A percentile compares a stretch with the other conserved stretches of the same genome.
Conservation (phyloP, 2,329 filamentous ascomycete genomes). For the Dothideomycetes sp. region DNA sequence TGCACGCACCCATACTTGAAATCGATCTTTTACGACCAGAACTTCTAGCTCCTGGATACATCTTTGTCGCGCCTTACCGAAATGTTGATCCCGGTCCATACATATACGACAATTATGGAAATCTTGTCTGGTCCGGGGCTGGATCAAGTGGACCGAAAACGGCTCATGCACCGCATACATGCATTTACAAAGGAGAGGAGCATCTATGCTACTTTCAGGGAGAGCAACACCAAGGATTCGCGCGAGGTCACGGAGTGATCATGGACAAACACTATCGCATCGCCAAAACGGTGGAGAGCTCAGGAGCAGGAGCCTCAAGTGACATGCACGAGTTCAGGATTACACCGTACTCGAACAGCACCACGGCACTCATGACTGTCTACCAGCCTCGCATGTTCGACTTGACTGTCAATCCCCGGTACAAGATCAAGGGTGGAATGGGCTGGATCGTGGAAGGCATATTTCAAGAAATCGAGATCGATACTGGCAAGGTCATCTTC, state of each 20-base stretch:
- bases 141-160: constrained; percentile 38
- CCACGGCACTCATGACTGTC: constrained; percentile 25
- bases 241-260: constrained; percentile 40
- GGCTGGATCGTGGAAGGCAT: constrained; percentile 42
- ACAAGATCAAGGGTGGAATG: constrained; percentile 29
- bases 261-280: constrained; percentile 40
- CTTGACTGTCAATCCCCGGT: constrained; percentile 28
- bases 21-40: constrained; percentile 22
- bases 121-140: constrained; percentile 41
- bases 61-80: constrained; percentile 40
- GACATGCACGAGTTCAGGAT: constrained; percentile 44
- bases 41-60: constrained; percentile 34
- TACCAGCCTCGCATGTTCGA: constrained; percentile 33
- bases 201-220: constrained; percentile 45
- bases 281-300: constrained; percentile 33
- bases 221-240: constrained; percentile 40
- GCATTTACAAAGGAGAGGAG: constrained; percentile 34
- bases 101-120: constrained; percentile 40
- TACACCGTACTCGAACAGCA: constrained; percentile 31
- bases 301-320: constrained; percentile 28
- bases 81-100: constrained; percentile 38
- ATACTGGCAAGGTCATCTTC: constrained; percentile 45
- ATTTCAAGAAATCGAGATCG: constrained; percentile 45
- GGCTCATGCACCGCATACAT: constrained; percentile 37
- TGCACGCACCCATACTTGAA: constrained; percentile 26